Evolutionary conservation across 257 asterid species (phyloP).

Genomic region (Lycium ferocissimum): DNA sequence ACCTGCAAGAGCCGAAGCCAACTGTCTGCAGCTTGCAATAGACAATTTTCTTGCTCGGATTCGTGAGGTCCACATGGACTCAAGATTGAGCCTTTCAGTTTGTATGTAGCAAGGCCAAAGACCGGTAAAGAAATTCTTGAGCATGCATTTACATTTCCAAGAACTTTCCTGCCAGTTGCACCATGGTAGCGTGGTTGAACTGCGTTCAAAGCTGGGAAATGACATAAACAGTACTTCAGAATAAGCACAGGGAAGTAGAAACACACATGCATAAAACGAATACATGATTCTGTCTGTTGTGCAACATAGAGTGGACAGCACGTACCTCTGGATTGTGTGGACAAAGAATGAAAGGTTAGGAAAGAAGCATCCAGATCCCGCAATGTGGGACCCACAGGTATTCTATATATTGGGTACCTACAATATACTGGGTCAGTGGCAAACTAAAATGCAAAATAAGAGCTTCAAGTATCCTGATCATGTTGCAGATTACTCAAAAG

Average conservation of each 20-base stretch:
- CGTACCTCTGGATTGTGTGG: slow-evolving; percentile 67
- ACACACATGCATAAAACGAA: slow-evolving; percentile 17
- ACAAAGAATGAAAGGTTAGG: slow-evolving; percentile 50
- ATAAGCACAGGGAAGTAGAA: neutral
- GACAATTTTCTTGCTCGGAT: slow-evolving; percentile 64
- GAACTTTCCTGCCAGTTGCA: slow-evolving; percentile 43
- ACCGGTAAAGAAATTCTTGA: slow-evolving; percentile 69
- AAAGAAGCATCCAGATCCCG: slow-evolving; percentile 48
- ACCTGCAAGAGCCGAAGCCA: slow-evolving; percentile 70
- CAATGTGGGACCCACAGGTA: slow-evolving; percentile 50
- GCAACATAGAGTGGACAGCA: slow-evolving; percentile 30
- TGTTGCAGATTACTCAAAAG: slow-evolving; percentile 13
- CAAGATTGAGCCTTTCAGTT: slow-evolving; percentile 64
- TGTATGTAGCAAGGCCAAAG: slow-evolving; percentile 82
- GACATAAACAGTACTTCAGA: slow-evolving; percentile 21
- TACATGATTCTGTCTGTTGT: slow-evolving; percentile 8
- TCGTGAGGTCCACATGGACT: slow-evolving; percentile 66
- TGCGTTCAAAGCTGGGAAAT: slow-evolving; percentile 55
- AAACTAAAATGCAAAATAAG: slow-evolving; percentile 31
- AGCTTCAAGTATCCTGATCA: slow-evolving; percentile 22
- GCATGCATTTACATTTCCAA: slow-evolving; percentile 46
- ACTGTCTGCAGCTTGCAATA: slow-evolving; percentile 62
- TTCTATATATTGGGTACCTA: slow-evolving; percentile 68
- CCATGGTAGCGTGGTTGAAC: slow-evolving; percentile 46
- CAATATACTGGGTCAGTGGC: slow-evolving; percentile 30